phyloP scores from a whole-genome alignment of 169 alveolate genomes.

The Eimeria acervulina region DNA sequence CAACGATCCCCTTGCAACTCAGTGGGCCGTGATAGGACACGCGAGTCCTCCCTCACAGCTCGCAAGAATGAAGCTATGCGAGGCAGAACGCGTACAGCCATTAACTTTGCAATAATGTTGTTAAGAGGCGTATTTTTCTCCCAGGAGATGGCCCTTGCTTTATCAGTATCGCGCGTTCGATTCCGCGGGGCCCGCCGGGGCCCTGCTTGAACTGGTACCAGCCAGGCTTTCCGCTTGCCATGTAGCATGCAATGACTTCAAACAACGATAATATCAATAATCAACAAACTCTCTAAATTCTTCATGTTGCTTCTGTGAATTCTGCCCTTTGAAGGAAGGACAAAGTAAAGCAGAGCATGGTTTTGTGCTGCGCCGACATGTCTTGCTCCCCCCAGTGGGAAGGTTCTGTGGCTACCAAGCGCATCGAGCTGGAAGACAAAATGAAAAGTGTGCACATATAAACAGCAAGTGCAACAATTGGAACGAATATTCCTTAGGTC shows the following conservation, averaged over 20 bases:
- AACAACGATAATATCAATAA: background rate
- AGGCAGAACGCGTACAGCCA: conserved; percentile 30
- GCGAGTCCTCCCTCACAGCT: conserved; percentile 46
- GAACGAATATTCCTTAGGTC: background rate
- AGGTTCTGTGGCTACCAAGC: background rate
- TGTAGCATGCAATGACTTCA: background rate
- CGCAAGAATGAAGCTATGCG: conserved; percentile 25
- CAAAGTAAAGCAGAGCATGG: background rate
- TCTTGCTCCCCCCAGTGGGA: conserved; percentile 36
- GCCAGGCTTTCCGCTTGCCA: background rate
- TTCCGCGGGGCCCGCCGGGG: conserved; percentile 71
- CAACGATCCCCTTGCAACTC: conserved; percentile 9
- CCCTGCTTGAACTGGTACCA: conserved; percentile 62
- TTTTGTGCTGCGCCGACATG: conserved; percentile 53
- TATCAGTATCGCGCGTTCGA: conserved; percentile 20
- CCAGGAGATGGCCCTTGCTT: background rate
- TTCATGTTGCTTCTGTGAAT: background rate
- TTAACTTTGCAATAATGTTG: background rate
- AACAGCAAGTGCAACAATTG: background rate
- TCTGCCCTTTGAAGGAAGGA: background rate
- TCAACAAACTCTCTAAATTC: too few relatives aligned
- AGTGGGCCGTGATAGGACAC: conserved; percentile 4
- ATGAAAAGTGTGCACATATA: background rate
- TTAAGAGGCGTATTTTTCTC: background rate
- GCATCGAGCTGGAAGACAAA: background rate